phyloP scores from a whole-genome alignment of 75 land plant species.

The Cryptomeria japonica region DNA sequence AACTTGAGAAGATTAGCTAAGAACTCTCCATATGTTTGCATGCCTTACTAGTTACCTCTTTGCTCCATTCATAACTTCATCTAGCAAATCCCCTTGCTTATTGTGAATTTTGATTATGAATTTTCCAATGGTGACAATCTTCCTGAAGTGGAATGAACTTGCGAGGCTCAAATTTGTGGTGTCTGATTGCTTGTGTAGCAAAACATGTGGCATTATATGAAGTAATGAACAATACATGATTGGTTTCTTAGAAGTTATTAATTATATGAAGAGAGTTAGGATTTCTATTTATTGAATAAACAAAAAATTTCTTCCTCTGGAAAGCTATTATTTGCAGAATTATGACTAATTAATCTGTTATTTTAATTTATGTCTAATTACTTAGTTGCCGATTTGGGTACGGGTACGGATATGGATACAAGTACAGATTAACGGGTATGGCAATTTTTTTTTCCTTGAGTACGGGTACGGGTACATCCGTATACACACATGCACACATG shows the following conservation, averaged over 20 bases:
- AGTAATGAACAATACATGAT: not conserved
- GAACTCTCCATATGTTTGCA: not conserved
- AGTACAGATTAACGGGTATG: too few species aligned
- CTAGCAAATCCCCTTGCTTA: not conserved
- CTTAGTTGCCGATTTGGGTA: too few species aligned
- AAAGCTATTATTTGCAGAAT: not conserved
- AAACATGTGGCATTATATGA: not conserved
- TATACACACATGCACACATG: too few species aligned
- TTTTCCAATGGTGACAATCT: not conserved
- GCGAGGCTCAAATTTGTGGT: not conserved
- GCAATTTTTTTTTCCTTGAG: too few species aligned
- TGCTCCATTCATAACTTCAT: not conserved
- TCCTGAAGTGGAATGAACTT: not conserved
- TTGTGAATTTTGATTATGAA: not conserved
- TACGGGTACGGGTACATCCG: too few species aligned
- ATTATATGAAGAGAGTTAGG: not conserved
- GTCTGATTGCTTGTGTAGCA: not conserved
- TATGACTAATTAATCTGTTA: not conserved
- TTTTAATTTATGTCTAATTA: not conserved
- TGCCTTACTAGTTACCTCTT: not conserved
- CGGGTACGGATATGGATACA: too few species aligned
- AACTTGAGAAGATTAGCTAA: not conserved
- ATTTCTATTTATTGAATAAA: not conserved
- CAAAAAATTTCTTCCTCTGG: not conserved
- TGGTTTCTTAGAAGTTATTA: not conserved